Evolutionary conservation across 23 red algal genomes (phyloP), one percentile per base, ranked within the genome.

Genomic region (Pyropia haitanensis): DNA sequence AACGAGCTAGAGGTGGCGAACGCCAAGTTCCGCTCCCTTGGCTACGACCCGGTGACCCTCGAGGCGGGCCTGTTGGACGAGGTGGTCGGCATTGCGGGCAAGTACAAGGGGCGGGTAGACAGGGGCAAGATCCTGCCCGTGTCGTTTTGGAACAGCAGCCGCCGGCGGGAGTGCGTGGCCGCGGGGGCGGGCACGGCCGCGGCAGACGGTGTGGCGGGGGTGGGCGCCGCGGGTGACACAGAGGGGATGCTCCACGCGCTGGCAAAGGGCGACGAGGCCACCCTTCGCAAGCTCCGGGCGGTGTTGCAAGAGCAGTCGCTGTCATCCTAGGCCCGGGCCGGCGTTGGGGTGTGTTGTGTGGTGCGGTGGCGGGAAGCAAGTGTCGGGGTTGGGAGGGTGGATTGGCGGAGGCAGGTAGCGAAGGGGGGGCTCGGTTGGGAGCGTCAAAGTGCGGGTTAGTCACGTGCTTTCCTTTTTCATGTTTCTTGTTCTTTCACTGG

Each of bases 1-100:
- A 97, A 97, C 53, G 93, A 97, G 60, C 77, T 97, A 12, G 85
- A 90, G 50, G 93, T 97, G 31, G 70, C 83, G 44, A 97, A 97
- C 53, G 76, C 70, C 60, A 97, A 97, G 64, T 97, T 97, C 64
- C 72, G 74, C 25, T 76, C 54, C 18, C 72, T 97, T 14, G 93
- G 93, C 52, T 77, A 78, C 54, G 73, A 79, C 15, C 93, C 93
- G 12, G 81, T 80, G 15, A 78, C 81, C 18, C 54, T 97, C 49
- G 80, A 88, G 46, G 79, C 77, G 64, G 84, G 78, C 1, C 69
- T 97, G 50, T 64, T 97, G 51, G 93, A 97, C 69, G 93, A 97
- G 72, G 93, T 97, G 57, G 87, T 91, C 5, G 64, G 69, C 32
- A 78, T 97, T 63, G 93, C 93, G 7, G 74, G 64, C 20, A 90